A percentile compares a stretch with the other conserved stretches of the same genome.
phyloP scores from a whole-genome alignment of 768 basidiomycete species.

The Amanita thiersii region DNA sequence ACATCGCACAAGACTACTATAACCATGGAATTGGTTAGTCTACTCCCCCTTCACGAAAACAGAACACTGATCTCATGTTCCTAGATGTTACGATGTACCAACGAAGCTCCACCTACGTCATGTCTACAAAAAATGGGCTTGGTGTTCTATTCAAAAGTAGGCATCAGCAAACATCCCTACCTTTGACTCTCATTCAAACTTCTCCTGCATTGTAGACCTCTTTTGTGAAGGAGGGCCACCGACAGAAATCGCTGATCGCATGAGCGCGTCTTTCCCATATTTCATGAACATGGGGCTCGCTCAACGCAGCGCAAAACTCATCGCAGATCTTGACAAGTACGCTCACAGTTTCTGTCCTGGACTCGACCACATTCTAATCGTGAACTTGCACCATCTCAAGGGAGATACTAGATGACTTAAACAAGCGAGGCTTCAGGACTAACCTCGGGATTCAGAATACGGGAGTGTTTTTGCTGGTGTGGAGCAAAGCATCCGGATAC shows the following conservation, averaged over 20 bases:
- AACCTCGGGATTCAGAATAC: conserved; percentile 32
- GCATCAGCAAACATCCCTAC: conserved; percentile 9
- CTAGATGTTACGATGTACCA: conserved; percentile 42
- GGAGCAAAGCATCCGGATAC: conserved; percentile 27
- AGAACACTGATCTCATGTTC: conserved; percentile 22
- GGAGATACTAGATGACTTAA: conserved; percentile 29
- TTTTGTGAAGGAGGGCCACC: conserved; percentile 42
- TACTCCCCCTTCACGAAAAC: conserved; percentile 17
- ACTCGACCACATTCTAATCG: neutral
- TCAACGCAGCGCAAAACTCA: conserved; percentile 10
- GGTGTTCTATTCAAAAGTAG: conserved; percentile 15
- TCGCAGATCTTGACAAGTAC: conserved; percentile 1
- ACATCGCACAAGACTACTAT: conserved; percentile 27
- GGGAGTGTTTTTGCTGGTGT: conserved; percentile 23
- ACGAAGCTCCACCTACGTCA: conserved; percentile 41
- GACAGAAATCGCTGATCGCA: conserved; percentile 35
- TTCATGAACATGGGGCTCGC: conserved; percentile 14
- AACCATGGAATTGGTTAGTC: conserved; percentile 27
- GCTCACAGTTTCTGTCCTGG: neutral
- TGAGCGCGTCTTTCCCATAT: conserved; percentile 37
- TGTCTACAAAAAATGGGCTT: conserved; percentile 30
- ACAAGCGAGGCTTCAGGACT: conserved; percentile 35
- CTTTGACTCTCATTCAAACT: neutral
- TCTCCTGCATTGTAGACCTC: conserved; percentile 14
- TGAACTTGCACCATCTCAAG: conserved; percentile 12